Conservation (phyloP, 139 green algal species). For the Chlorella sorokiniana region DNA sequence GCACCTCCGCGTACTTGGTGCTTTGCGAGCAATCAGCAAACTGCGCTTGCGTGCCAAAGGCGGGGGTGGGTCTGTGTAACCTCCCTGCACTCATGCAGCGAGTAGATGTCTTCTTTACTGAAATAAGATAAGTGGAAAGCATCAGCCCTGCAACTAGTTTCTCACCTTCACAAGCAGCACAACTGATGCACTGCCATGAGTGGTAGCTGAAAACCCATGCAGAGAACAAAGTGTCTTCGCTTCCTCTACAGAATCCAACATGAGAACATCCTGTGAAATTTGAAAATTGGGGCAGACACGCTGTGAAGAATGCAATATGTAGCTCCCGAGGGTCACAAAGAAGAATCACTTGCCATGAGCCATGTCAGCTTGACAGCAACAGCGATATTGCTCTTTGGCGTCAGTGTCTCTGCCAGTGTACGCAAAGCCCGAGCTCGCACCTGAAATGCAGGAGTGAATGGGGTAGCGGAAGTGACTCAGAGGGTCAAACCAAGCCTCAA, state of each 20-base stretch:
- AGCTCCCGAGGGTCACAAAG: not conserved
- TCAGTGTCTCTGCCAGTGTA: slow-evolving; percentile 30
- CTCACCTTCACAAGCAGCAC: slow-evolving; percentile 8
- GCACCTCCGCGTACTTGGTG: slow-evolving; percentile 27
- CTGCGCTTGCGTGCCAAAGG: slow-evolving; percentile 27
- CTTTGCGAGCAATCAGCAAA: slow-evolving; percentile 27
- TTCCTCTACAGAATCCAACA: slow-evolving; percentile 34
- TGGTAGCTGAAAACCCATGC: slow-evolving; percentile 14
- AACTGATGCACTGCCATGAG: not conserved
- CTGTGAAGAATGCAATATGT: not conserved
- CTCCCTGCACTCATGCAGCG: not conserved
- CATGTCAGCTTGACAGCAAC: slow-evolving; percentile 31
- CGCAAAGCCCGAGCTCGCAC: slow-evolving; percentile 37
- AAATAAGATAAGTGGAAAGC: not conserved
- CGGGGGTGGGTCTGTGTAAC: slow-evolving; percentile 14
- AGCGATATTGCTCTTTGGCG: not conserved
- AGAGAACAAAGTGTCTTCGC: slow-evolving; percentile 14
- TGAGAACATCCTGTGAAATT: slow-evolving; percentile 35
- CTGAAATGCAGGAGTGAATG: slow-evolving; percentile 29
- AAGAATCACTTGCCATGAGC: slow-evolving; percentile 10
- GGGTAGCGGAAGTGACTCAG: not conserved
- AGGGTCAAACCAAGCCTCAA: not conserved
- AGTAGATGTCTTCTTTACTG: too few species aligned
- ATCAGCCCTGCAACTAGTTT: not conserved
- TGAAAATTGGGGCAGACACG: too few species aligned